Percentiles rank a stretch among this genome's conserved stretches.
Conservation (phyloP, 1,284 basidiomycete genomes). For the Hymenochaete sp. region DNA sequence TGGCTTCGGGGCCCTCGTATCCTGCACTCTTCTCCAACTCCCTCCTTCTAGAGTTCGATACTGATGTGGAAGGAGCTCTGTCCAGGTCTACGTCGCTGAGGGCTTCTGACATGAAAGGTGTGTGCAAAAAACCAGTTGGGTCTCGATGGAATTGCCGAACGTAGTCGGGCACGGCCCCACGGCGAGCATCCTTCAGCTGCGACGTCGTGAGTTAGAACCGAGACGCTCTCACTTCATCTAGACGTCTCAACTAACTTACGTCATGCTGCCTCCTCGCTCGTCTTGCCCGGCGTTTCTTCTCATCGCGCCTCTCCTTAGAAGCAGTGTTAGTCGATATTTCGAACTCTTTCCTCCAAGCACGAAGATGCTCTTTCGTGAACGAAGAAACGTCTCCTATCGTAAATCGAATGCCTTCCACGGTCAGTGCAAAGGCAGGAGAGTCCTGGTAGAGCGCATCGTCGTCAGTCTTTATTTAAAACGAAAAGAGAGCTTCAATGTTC, state of each 20-base stretch:
- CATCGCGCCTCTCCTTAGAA: background rate
- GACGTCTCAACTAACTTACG: background rate
- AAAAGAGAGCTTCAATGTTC: background rate
- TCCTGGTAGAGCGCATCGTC: background rate
- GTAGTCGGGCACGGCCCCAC: background rate
- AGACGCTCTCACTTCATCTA: background rate
- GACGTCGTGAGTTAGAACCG: background rate
- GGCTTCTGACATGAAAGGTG: conserved; percentile 8
- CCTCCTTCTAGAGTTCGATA: background rate
- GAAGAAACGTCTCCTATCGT: background rate
- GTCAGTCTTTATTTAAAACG: background rate
- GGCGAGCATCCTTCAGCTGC: conserved; percentile 1
- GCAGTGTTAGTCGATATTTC: background rate
- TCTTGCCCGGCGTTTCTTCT: background rate
- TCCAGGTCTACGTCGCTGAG: conserved; percentile 1
- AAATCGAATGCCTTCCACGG: background rate
- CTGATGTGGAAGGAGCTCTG: background rate
- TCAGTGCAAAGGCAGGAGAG: background rate
- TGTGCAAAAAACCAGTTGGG: background rate
- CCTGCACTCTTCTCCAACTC: background rate
- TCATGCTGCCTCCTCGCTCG: background rate
- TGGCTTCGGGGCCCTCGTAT: background rate
- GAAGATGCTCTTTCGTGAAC: background rate
- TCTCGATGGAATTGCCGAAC: background rate
- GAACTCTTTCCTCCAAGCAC: background rate